Evolutionary conservation across 768 basidiomycete species (phyloP), one percentile per base, ranked within the genome.

Genomic region (Zangia roseola): DNA sequence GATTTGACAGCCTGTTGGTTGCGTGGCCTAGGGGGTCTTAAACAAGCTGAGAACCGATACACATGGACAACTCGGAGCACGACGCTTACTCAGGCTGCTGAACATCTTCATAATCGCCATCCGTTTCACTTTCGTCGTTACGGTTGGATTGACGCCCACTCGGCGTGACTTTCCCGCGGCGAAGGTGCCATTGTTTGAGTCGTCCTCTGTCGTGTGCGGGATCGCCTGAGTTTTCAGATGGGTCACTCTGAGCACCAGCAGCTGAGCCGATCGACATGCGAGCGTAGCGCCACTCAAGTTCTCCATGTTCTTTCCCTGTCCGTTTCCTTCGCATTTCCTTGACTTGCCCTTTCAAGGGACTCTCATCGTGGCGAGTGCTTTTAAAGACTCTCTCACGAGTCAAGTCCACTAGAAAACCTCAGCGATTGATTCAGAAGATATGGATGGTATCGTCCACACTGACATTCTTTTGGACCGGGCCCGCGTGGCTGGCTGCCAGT

Each of bases 221-320:
- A n/a, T 20, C 6, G 26, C 17, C 26, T 24, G 52, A 21, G 4
- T 6, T 28, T 10, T 47, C 43, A 14, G 53, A 40, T 21, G 25
- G 4, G 17, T 41, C 26, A 21, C 31, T 50, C 47, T 39, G 51
- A 20, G 36, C 7, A 16, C 5, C 31, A 6, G 14, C 31, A 10
- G 56, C 37, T 12, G 52, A 45, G 23, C 56, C 55, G 5, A 55
- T 55, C 16, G 61, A 55, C 56, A 61, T 62, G 43, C 63, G 60
- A 10, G 49, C 50, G 16, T 53, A 50, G 34, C 40, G 50, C 41
- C 38, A 49, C 34, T 43, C 43, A 19, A 20, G 10, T 20, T 37
- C 44, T 8, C 24, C 26, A 28, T n/a, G 40, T 20, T 23, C 41
- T 35, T 49, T 65, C 30, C n/a, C 45, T 34, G 43, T 16, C 16